Evolutionary conservation across 2,329 filamentous ascomycete genomes (phyloP), one percentile per base, ranked within the genome.

Genomic region (Elsinoe australis): DNA sequence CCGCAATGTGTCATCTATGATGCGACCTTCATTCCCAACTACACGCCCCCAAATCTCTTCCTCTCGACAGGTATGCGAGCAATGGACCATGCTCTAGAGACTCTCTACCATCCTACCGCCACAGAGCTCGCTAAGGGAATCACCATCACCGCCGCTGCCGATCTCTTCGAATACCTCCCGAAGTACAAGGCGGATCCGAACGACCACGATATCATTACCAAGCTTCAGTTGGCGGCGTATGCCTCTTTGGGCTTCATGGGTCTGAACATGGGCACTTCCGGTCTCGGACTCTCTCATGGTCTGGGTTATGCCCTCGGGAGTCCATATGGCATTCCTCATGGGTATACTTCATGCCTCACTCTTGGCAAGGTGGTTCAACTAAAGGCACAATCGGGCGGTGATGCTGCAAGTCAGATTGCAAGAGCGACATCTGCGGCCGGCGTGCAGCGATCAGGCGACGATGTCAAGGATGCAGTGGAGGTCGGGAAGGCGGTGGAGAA

Each of bases 281-380:
- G 68, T 0, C 57, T 77, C 0, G 75, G 75, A 0, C 60, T 78
- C 53, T 62, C 59, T 18, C 64, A 66, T 46, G 53, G 57, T 1
- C 54, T 67, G 2, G 65, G 65, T 0, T 76, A 78, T 54, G 74
- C 75, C 0, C 60, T 79, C 2, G 75, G 75, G 0, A 69, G 65
- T 2, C 75, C 75, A 0, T 79, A 78, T 53, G 58, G 63, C 0
- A 78, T 79, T 31, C 75, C 75, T 0, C 75, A 79, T 52, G 75
- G 75, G 0, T 70, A 76, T 36, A 79, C 75, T 0, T 71, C 67
- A 1, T 77, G 74, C 54, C 55, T 79, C 38, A 76, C 74, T 0
- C 63, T 79, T 0, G 71, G 72, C 0, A 71, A 73, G 48, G 75
- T 78, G 0, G 68, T 77, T 3, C 73, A 71, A 58, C 59, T 78